Evolutionary conservation across 2,329 filamentous ascomycete genomes (phyloP).

Genomic region (Onygenales sp.): DNA sequence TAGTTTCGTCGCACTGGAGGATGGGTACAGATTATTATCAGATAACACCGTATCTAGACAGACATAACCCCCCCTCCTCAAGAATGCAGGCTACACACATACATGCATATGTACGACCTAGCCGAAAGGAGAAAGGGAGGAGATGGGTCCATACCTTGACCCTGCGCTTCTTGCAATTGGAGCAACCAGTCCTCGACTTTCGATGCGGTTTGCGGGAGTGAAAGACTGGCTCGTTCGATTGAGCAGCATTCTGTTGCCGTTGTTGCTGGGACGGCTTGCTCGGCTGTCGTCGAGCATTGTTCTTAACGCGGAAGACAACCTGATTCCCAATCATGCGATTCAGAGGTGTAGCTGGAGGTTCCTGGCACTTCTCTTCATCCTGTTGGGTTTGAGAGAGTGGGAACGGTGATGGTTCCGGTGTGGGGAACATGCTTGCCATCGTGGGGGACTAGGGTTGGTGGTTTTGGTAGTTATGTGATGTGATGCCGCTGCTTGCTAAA

Average conservation of each 20-base stretch:
- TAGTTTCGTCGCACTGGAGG: constrained; percentile 25
- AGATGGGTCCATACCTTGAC: constrained; percentile 22
- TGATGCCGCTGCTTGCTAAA: too few species aligned
- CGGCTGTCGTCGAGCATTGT: constrained; percentile 1
- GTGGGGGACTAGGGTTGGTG: neutral
- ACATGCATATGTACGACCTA: neutral
- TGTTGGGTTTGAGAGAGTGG: neutral
- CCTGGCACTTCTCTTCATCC: neutral
- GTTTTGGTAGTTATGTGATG: neutral
- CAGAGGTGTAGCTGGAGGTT: neutral
- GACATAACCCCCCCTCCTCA: too few species aligned
- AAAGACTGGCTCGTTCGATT: constrained; percentile 12
- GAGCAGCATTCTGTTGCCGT: neutral
- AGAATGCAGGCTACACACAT: neutral
- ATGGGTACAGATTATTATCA: neutral
- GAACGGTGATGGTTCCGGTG: neutral
- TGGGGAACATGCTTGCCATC: neutral
- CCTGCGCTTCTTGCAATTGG: constrained; percentile 24
- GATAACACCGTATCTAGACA: neutral
- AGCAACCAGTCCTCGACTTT: constrained; percentile 26
- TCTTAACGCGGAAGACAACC: constrained; percentile 12
- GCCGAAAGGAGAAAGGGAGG: neutral
- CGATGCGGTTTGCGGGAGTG: constrained; percentile 24
- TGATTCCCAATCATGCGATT: constrained; percentile 12
- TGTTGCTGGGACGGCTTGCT: neutral